These are phyloP conservation scores for Saxophila tyrrhenica DNA, from an alignment of 495 filamentous ascomycete genomes.

Conservation along the genomic window DNA sequence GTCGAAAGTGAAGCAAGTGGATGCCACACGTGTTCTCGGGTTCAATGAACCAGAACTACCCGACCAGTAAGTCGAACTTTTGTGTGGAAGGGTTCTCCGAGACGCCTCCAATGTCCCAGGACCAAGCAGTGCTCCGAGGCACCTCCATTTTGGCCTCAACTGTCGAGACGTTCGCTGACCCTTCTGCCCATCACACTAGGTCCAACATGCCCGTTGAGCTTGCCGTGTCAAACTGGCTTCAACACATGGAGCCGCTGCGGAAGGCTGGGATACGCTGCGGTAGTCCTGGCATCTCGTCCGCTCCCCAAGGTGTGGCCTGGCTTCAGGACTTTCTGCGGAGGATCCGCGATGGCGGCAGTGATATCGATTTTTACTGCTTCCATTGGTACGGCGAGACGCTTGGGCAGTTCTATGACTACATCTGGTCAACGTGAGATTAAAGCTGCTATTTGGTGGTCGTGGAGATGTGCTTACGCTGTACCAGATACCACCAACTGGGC, in stretches of 20 bases:
- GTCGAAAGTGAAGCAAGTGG: background rate
- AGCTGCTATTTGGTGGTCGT: background rate
- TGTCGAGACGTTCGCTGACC: too few relatives aligned
- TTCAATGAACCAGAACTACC: slow-evolving; percentile 21
- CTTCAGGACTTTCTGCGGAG: slow-evolving; percentile 9
- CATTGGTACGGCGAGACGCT: slow-evolving; percentile 21
- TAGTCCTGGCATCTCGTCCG: slow-evolving; percentile 16
- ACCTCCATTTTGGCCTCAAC: too few relatives aligned
- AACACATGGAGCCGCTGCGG: slow-evolving; percentile 15
- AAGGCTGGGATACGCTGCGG: slow-evolving; percentile 13
- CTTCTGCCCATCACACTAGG: background rate
- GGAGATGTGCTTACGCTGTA: background rate
- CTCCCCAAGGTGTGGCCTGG: slow-evolving; percentile 16
- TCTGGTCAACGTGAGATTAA: slow-evolving; percentile 11
- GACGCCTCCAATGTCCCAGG: too few relatives aligned
- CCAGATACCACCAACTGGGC: slow-evolving; percentile 14
- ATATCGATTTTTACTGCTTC: slow-evolving; percentile 17
- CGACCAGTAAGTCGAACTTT: slow-evolving; percentile 3
- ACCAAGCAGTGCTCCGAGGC: too few relatives aligned
- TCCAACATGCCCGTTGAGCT: slow-evolving; percentile 9
- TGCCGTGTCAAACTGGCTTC: slow-evolving; percentile 16
- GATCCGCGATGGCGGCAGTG: slow-evolving; percentile 7
- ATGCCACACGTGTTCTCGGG: slow-evolving; percentile 5
- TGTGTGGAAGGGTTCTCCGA: too few relatives aligned
- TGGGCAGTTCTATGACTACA: slow-evolving; percentile 19